Conservation (phyloP, 371 early-diverging fungal genomes). For the Syncephalis fuscata region DNA sequence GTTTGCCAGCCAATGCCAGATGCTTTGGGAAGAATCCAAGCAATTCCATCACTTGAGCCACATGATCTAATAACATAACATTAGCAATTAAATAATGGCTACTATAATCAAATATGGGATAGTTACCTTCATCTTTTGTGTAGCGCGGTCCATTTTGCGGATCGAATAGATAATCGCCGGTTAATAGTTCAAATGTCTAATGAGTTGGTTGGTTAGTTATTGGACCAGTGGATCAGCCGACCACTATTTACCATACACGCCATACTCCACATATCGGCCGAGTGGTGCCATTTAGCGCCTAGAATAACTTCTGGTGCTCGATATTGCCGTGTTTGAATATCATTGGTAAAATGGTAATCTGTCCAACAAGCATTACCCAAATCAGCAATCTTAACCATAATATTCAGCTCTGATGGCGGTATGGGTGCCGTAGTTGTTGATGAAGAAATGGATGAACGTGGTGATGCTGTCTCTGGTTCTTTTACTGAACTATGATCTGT, state of each 20-base stretch:
- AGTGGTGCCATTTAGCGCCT: constrained; percentile 78
- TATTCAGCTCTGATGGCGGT: constrained; percentile 10
- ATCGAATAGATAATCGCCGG: constrained; percentile 91
- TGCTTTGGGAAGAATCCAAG: constrained; percentile 65
- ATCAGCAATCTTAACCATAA: constrained; percentile 90
- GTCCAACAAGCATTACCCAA: constrained; percentile 97
- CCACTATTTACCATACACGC: constrained; percentile 66
- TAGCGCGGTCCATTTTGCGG: constrained; percentile 71
- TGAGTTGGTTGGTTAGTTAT: background rate
- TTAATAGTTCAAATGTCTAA: constrained; percentile 68
- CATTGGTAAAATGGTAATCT: constrained; percentile 85
- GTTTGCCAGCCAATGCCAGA: constrained; percentile 56
- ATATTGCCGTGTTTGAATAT: constrained; percentile 97
- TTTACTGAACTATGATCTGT: no score
- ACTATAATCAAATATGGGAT: constrained; percentile 55
- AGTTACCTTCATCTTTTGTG: constrained; percentile 77
- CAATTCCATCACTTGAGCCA: constrained; percentile 91
- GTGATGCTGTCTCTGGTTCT: no score
- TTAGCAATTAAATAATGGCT: constrained; percentile 2
- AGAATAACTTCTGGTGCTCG: constrained; percentile 95
- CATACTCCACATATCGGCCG: constrained; percentile 96
- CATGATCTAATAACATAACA: constrained; percentile 53
- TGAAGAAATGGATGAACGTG: constrained; percentile 4
- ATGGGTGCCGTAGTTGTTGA: constrained; percentile 4
- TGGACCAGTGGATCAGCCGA: background rate